phyloP scores from a whole-genome alignment of 495 filamentous ascomycete genomes.

The Aspergillus bridgeri region DNA sequence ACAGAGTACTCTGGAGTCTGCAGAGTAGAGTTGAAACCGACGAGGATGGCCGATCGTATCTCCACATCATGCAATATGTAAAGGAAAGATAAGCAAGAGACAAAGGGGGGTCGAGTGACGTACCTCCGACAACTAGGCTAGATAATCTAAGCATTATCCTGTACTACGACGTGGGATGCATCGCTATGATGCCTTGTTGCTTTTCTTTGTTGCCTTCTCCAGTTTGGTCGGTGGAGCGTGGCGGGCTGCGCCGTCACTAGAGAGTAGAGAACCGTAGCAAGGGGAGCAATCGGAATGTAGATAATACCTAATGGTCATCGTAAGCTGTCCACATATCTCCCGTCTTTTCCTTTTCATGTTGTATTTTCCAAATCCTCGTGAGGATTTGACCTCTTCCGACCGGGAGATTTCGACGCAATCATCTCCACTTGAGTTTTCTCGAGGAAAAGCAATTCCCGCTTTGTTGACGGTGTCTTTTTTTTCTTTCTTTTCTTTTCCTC shows the following conservation, averaged over 20 bases:
- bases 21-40: neutral
- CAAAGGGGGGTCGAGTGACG: neutral
- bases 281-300: conserved; percentile 7
- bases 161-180: neutral
- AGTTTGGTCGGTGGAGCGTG: conserved; percentile 13
- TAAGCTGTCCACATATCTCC: neutral
- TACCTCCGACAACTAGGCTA: neutral
- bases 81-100: neutral
- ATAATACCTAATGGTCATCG: conserved; percentile 13
- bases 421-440: neutral
- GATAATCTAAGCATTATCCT: neutral
- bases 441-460: too few species aligned
- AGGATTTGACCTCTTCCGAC: neutral
- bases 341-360: neutral
- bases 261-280: neutral
- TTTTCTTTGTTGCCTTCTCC: conserved; percentile 5
- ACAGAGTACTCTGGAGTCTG: neutral
- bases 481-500: neutral
- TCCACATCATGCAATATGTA: conserved; percentile 2
- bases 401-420: neutral
- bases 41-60: neutral
- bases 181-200: neutral
- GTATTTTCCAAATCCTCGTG: too few species aligned
- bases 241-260: conserved; percentile 12
- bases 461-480: neutral